These are phyloP conservation scores for Penicillium daleae DNA, from an alignment of 495 filamentous ascomycete species.

Conservation along the genomic window DNA sequence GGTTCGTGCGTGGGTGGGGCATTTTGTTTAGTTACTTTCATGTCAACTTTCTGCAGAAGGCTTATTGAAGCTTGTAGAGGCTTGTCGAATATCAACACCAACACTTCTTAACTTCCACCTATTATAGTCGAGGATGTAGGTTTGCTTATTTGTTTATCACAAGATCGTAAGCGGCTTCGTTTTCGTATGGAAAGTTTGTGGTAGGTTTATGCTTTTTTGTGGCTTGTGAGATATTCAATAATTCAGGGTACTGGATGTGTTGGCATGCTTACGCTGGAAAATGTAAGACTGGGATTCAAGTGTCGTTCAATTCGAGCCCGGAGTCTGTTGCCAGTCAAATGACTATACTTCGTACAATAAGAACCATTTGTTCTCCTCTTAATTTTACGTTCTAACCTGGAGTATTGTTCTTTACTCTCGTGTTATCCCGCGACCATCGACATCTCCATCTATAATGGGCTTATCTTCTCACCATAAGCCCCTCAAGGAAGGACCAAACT, in stretches of 20 bases:
- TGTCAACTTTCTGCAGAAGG: no score
- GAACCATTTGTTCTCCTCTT: no score
- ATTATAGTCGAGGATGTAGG: neutral
- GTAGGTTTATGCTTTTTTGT: neutral
- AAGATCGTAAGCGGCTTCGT: neutral
- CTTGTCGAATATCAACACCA: neutral
- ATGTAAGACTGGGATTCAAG: neutral
- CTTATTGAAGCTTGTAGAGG: no score
- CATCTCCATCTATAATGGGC: no score
- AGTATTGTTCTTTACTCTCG: no score
- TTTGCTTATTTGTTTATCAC: neutral
- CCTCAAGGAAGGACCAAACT: neutral
- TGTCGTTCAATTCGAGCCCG: no score
- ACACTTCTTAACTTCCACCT: neutral
- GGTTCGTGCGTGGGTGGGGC: neutral
- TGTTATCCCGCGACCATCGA: no score
- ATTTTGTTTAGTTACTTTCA: neutral
- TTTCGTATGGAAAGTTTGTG: neutral
- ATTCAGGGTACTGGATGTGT: no score
- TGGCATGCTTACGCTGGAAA: neutral
- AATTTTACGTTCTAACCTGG: no score
- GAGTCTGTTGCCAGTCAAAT: no score
- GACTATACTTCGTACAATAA: no score
- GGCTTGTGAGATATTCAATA: neutral
- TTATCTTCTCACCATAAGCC: no score